Evolutionary conservation across 306 rosid genomes (phyloP).

Genomic region (Cucurbita maxima): DNA sequence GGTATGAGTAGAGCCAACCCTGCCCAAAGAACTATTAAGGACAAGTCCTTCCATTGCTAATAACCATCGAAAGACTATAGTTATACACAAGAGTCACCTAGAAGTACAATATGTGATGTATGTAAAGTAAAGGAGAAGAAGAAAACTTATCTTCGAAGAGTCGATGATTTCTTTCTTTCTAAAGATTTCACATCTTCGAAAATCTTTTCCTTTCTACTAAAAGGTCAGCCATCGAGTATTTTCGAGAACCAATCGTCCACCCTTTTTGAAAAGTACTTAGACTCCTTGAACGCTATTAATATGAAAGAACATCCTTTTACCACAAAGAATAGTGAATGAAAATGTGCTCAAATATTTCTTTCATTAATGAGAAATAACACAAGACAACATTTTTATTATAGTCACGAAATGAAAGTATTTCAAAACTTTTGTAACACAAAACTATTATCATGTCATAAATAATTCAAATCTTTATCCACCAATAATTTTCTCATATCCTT

Average conservation of each 20-base stretch:
- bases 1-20: background rate
- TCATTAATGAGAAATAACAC: background rate
- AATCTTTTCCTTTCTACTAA: background rate
- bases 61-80: background rate
- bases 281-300: background rate
- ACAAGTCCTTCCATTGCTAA: background rate
- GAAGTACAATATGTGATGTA: background rate
- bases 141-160: background rate
- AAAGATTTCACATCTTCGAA: background rate
- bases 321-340: background rate
- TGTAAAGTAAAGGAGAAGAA: background rate
- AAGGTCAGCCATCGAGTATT: background rate
- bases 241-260: background rate
- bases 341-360: background rate
- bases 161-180: background rate
- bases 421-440: background rate
- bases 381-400: background rate
- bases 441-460: background rate
- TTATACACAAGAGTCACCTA: background rate
- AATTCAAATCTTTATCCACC: background rate
- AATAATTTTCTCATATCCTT: background rate
- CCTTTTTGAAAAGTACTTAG: background rate
- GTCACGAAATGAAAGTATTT: background rate
- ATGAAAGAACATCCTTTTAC: background rate
- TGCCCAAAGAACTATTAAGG: background rate